Evolutionary conservation across 2,329 filamentous ascomycete genomes (phyloP).

Genomic region (Curvularia eragrostidis): DNA sequence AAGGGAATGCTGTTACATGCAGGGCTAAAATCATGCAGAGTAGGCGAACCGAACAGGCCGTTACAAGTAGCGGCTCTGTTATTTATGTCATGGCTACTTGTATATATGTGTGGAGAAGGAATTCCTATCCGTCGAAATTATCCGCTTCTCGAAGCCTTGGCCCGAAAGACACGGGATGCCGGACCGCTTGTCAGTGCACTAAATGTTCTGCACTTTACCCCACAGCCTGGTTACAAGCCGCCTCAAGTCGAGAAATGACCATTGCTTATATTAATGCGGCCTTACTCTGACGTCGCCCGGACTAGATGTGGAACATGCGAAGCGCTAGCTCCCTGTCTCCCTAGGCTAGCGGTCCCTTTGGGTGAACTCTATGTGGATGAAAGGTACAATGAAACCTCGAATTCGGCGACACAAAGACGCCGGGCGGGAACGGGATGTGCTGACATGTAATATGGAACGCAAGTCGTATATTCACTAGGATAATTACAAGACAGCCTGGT

Average conservation of each 20-base stretch:
- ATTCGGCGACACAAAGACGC: slow-evolving; percentile 21
- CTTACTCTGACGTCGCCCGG: slow-evolving; percentile 17
- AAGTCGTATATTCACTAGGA: neutral
- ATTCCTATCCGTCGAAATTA: neutral
- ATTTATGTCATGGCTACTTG: neutral
- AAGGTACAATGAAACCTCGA: slow-evolving; percentile 23
- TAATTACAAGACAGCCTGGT: neutral
- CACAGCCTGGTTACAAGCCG: slow-evolving; percentile 13
- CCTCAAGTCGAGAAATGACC: slow-evolving; percentile 13
- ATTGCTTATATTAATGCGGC: slow-evolving; percentile 25
- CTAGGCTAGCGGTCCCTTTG: neutral
- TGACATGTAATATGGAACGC: slow-evolving; percentile 1
- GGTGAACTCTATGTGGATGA: slow-evolving; percentile 1
- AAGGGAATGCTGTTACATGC: neutral
- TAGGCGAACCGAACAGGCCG: neutral
- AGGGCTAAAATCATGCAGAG: neutral
- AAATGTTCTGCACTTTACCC: slow-evolving; percentile 22
- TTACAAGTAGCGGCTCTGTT: neutral
- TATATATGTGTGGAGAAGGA: neutral
- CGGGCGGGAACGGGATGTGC: slow-evolving; percentile 16
- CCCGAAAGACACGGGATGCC: slow-evolving; percentile 12
- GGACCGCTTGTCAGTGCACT: slow-evolving; percentile 18
- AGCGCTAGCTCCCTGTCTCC: neutral
- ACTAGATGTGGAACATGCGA: slow-evolving; percentile 29
- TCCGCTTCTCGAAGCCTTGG: neutral